Evolutionary conservation across 1,139 yeast species (phyloP), one percentile per base, ranked within the genome.

Genomic region (Blastobotrys niveus): DNA sequence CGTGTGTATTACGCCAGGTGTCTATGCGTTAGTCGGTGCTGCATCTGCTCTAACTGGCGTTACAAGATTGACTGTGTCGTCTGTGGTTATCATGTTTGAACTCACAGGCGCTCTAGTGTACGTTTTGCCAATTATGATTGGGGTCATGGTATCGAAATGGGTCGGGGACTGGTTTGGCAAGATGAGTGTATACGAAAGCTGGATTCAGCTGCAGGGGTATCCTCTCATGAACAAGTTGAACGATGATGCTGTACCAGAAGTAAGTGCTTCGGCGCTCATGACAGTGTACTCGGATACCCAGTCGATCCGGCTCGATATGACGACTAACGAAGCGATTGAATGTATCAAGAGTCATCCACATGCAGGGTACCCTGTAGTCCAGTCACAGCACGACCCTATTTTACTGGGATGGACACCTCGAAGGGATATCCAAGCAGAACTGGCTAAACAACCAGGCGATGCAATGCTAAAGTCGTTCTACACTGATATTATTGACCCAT

Each of bases 21-120:
- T 94, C 0, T 91, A 89, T 63, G 95, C 98, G 0, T 82, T 93
- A 49, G 74, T 93, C n/a, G 99, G 98, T 2, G 97, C 98, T 0
- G 97, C 94, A 0, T 93, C 97, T 1, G 88, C 96, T 0, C 71
- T 93, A 40, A 82, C 95, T 61, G 98, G 98, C 3, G 87, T 88
- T 18, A 91, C 98, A 0, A 86, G 91, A 55, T 68, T 93, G 52
- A 88, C 96, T 0, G 84, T 91, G 2, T 82, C 97, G 0, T 95
- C 91, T 9, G 98, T 88, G 0, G 91, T 93, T 7, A 83, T 93
- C 36, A 84, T 93, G 91, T 88, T 91, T 66, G 99, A 93, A 63
- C 70, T 91, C 43, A 91, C 97, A 0, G 97, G 97, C 19, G 97
- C 96, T 1, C 71, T 88, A 42, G 77, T 85, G 40, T 89, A 86